These are phyloP conservation scores for Deinandra increscens DNA, from an alignment of 129 eudicot species.

Conservation along the genomic window DNA sequence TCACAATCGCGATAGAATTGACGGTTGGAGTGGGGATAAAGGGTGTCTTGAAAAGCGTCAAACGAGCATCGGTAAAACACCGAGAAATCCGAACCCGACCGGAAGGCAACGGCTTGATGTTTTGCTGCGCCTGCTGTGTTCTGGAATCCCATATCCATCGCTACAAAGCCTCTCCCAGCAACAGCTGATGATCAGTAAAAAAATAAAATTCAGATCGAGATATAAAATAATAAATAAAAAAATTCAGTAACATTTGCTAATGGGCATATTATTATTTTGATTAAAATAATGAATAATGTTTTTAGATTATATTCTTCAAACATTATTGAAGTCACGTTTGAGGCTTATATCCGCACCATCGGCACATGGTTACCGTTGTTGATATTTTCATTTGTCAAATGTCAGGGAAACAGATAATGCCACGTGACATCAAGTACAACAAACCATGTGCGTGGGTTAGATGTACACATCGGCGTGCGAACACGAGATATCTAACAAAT, in stretches of 20 bases:
- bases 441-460: constrained; percentile 30
- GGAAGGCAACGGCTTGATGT: constrained; percentile 85
- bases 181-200: constrained; percentile 36
- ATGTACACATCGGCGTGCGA: not conserved
- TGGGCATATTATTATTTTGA: too few relatives aligned
- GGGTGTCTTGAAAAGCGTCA: constrained; percentile 76
- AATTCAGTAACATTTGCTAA: too few relatives aligned
- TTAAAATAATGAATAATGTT: not conserved
- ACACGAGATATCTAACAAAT: too few relatives aligned
- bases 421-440: constrained; percentile 28
- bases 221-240: not conserved
- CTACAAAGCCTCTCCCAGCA: constrained; percentile 60
- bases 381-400: constrained; percentile 5
- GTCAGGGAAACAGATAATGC: constrained; percentile 1
- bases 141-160: constrained; percentile 54
- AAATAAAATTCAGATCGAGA: not conserved
- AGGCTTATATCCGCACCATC: constrained; percentile 21
- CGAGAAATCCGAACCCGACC: constrained; percentile 70
- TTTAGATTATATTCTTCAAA: not conserved
- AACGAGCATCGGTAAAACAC: constrained; percentile 63
- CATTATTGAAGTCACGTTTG: constrained; percentile 18
- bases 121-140: constrained; percentile 76
- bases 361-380: constrained; percentile 26
- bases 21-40: constrained; percentile 71
- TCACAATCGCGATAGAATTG: constrained; percentile 77